Evolutionary conservation across 1,284 basidiomycete genomes (phyloP), one percentile per base, ranked within the genome.

Genomic region (Leucoagaricus sp.): DNA sequence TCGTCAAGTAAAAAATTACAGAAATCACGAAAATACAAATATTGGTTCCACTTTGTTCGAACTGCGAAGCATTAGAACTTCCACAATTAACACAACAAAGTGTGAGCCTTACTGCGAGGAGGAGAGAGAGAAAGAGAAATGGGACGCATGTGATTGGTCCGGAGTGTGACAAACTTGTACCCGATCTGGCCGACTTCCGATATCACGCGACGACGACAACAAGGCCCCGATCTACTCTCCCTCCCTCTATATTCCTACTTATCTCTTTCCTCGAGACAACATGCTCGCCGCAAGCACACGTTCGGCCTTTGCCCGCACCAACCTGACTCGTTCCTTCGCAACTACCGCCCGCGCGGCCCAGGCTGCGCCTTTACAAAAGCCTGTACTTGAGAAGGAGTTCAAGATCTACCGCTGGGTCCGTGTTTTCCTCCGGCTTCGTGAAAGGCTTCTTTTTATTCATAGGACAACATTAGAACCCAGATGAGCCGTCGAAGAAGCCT

Each of bases 361-460:
- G 67, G 81, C 82, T 1, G 73, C 75, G 28, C 76, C 78, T 41
- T 65, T 72, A 17, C 66, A 81, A 68, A 84, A 82, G 63, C 78
- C 77, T 1, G 75, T 77, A 9, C 65, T 82, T 61, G 71, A 78
- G 63, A 97, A 97, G 79, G 88, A 92, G 75, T 96, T 98, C 81
- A 93, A 95, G 82, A 94, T 97, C 65, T 98, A 98, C 78, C 90
- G 94, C 72, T 97, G 94, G 94, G 92, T 93, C 57, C 55, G 84
- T 77, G 12, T 8, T 15, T 45, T 58, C 38, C 38, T n/a, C 25
- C 4, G 41, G 15, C 10, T 17, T 13, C 25, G n/a, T 36, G 25
- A 7, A 7, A 13, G 19, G 13, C 46, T 48, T 53, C 33, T 55
- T n/a, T 42, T 45, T 40, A 17, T n/a, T 15, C 28, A 6, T 10